Conservation (phyloP, 1,284 basidiomycete species). For the Grifola frondosa region DNA sequence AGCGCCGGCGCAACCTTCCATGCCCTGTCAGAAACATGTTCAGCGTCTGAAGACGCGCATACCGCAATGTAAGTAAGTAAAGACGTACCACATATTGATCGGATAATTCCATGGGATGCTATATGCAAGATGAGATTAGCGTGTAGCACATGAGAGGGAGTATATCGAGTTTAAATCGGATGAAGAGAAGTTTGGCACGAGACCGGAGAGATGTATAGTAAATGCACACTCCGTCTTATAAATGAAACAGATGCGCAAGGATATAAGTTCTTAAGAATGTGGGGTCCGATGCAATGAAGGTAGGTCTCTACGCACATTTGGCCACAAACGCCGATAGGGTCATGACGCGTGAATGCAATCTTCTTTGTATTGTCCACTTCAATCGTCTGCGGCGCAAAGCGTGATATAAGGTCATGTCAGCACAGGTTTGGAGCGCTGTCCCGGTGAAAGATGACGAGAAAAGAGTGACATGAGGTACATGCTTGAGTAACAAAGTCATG, state of each 20-base stretch:
- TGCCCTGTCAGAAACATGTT: slow-evolving; percentile 48
- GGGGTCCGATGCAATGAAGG: slow-evolving; percentile 7
- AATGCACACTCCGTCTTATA: too few relatives aligned
- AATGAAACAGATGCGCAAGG: background rate
- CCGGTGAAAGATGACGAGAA: background rate
- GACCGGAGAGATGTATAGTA: too few relatives aligned
- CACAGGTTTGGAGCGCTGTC: background rate
- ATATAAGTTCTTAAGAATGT: background rate
- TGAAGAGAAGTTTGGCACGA: too few relatives aligned
- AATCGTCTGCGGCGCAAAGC: slow-evolving; percentile 51
- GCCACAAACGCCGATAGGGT: slow-evolving; percentile 92
- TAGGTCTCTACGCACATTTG: slow-evolving; percentile 63
- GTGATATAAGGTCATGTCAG: background rate
- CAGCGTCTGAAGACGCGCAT: background rate
- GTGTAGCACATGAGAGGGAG: too few relatives aligned
- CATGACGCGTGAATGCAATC: slow-evolving; percentile 85
- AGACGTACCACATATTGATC: slow-evolving; percentile 79
- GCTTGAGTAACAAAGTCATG: background rate
- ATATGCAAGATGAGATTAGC: slow-evolving; percentile 4
- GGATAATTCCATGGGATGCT: slow-evolving; percentile 94
- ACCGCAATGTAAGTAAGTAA: background rate
- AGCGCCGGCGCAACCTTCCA: slow-evolving; percentile 93
- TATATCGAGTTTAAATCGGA: too few relatives aligned
- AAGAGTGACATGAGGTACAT: background rate
- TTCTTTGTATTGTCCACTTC: slow-evolving; percentile 82